Evolutionary conservation across 1,139 yeast species (phyloP).

Genomic region (Geotrichum carabidarum): DNA sequence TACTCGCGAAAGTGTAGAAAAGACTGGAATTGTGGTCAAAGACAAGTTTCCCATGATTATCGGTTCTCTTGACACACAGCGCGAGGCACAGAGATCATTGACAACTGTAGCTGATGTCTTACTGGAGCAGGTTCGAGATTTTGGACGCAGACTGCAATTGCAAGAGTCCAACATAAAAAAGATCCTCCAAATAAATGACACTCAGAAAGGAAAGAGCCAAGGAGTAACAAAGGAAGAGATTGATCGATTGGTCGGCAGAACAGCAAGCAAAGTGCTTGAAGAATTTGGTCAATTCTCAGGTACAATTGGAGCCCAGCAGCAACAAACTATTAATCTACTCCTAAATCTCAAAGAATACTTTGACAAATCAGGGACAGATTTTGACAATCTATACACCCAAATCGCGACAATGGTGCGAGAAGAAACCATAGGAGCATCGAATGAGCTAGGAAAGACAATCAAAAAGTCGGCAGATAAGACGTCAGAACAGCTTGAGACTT

Average conservation of each 20-base stretch:
- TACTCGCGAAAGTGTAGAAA: slow-evolving; percentile 14
- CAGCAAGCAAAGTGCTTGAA: slow-evolving; percentile 12
- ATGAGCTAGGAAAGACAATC: slow-evolving; percentile 13
- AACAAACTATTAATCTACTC: slow-evolving; percentile 11
- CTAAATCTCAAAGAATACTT: slow-evolving; percentile 9
- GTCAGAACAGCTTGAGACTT: slow-evolving; percentile 11
- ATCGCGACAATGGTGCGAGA: slow-evolving; percentile 8
- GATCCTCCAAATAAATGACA: slow-evolving; percentile 2
- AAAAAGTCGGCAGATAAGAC: slow-evolving; percentile 12
- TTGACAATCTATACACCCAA: slow-evolving; percentile 8
- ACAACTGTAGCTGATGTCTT: slow-evolving; percentile 27
- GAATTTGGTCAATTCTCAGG: slow-evolving; percentile 14
- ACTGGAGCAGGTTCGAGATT: slow-evolving; percentile 25
- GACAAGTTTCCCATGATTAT: slow-evolving; percentile 24
- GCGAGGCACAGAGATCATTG: slow-evolving; percentile 26
- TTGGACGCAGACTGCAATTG: slow-evolving; percentile 1
- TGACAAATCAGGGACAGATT: slow-evolving; percentile 5
- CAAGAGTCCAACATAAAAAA: slow-evolving; percentile 7
- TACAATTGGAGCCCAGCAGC: slow-evolving; percentile 15
- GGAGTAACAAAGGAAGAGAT: slow-evolving; percentile 7
- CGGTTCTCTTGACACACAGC: slow-evolving; percentile 25
- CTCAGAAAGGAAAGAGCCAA: neutral
- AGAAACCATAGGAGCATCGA: slow-evolving; percentile 7
- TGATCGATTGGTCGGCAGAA: slow-evolving; percentile 6
- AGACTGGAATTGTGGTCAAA: slow-evolving; percentile 23